A percentile compares a stretch with the other conserved stretches of the same genome.
Evolutionary conservation across 2,329 filamentous ascomycete species (phyloP).

Genomic region (Aspergillus uvarum): DNA sequence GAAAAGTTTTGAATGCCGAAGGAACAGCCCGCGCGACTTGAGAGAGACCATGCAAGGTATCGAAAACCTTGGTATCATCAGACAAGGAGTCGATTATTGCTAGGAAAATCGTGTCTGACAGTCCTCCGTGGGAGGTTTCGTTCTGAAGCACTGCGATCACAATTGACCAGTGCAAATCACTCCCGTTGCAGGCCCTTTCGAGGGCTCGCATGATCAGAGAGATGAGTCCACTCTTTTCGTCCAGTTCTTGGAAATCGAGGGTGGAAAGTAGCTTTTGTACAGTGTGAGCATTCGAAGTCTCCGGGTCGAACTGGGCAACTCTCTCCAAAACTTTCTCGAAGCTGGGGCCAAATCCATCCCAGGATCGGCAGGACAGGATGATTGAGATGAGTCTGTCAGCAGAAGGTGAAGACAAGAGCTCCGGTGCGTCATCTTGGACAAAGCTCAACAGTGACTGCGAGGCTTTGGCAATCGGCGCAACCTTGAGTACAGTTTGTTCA

Average conservation of each 20-base stretch:
- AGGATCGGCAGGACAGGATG: conserved; percentile 57
- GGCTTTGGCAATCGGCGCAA: conserved; percentile 42
- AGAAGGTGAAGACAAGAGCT: conserved; percentile 68
- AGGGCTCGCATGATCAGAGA: conserved; percentile 38
- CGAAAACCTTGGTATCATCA: conserved; percentile 34
- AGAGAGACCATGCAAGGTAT: conserved; percentile 47
- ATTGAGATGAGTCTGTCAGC: conserved; percentile 64
- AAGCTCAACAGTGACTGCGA: conserved; percentile 52
- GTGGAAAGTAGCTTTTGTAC: conserved; percentile 42
- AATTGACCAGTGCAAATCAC: conserved; percentile 39
- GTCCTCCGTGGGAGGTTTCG: conserved; percentile 31
- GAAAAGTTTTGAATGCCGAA: conserved; percentile 44
- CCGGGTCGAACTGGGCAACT: conserved; percentile 34
- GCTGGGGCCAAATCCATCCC: conserved; percentile 41
- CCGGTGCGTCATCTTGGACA: conserved; percentile 55
- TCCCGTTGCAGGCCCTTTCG: conserved; percentile 37
- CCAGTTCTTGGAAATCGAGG: conserved; percentile 38
- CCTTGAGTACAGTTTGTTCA: conserved; percentile 52
- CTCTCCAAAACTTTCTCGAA: conserved; percentile 37
- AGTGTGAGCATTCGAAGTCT: conserved; percentile 33
- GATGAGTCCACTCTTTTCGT: conserved; percentile 35
- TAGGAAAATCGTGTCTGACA: conserved; percentile 39
- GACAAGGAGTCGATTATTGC: conserved; percentile 45
- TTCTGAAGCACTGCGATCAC: conserved; percentile 42
- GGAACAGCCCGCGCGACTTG: conserved; percentile 44